Evolutionary conservation across 495 filamentous ascomycete species (phyloP), one percentile per base, ranked within the genome.

Genomic region (Penicillium chermesinum): DNA sequence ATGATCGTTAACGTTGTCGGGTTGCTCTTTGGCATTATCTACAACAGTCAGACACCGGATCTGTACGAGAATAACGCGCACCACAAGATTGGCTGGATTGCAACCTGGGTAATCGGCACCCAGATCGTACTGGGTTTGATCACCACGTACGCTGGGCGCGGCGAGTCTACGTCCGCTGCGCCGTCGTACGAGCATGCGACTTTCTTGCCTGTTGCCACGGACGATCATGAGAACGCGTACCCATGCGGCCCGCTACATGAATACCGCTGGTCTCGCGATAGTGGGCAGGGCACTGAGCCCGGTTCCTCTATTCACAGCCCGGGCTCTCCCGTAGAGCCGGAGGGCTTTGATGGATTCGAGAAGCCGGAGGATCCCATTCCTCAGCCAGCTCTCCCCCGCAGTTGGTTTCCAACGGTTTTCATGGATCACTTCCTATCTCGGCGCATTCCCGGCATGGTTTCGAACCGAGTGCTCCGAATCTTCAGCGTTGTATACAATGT

Each of bases 41-140:
- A 96, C 70, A 88, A 91, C 62, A 74, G 74, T 53, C 82, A 79
- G 39, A 96, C 89, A 0, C 90, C 90, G 2, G 88, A 96, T 62
- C 69, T 98, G 1, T 97, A 96, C 61, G 79, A 82, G 41, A 85
- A 88, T 59, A 95, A 96, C 60, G 79, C 85, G 5, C 94, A 97
- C 62, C 84, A 89, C 67, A 90, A 85, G 65, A 75, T 93, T 40
- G 93, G 93, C 25, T 97, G 93, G 93, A 72, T 87, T 33, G 75
- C 85, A 22, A 91, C 86, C 9, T 86, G 80, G 72, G 73, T 89
- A 12, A 71, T 86, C 9, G 68, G 73, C 34, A 79, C 73, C 20
- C 91, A 95, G 69, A 77, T 83, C 9, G 46, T 84, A 10, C 70
- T 94, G 58, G 78, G 82, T 15, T 62, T 94, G 41, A 65, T 91